Evolutionary conservation across 305 asterid species (phyloP).

Genomic region (Solanum hybrid): DNA sequence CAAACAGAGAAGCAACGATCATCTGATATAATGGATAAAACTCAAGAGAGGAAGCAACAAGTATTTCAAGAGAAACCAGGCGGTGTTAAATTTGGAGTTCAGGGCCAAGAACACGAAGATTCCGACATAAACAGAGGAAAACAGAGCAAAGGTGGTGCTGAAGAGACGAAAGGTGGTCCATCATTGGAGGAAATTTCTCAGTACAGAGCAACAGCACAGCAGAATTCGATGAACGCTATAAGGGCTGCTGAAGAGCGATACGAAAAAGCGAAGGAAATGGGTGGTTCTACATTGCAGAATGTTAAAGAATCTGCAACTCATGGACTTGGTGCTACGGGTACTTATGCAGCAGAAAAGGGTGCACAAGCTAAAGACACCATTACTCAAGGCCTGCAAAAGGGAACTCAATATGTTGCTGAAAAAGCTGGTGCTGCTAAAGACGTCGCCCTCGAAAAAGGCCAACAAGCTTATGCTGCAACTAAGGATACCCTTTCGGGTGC

Average conservation of each 20-base stretch:
- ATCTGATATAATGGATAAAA: background rate
- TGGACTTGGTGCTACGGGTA: background rate
- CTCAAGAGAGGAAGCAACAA: background rate
- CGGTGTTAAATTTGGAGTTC: slow-evolving; percentile 11
- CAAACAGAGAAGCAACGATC: background rate
- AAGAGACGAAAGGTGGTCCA: slow-evolving; percentile 7
- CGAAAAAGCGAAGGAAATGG: slow-evolving; percentile 23
- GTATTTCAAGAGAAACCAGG: slow-evolving; percentile 11
- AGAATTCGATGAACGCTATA: slow-evolving; percentile 46
- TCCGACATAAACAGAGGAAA: background rate
- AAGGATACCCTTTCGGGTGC: slow-evolving; percentile 7
- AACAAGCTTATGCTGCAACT: slow-evolving; percentile 6
- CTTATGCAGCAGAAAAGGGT: slow-evolving; percentile 3
- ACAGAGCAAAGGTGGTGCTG: background rate
- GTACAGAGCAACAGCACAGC: slow-evolving; percentile 50
- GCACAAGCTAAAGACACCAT: slow-evolving; percentile 9
- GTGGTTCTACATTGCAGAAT: background rate
- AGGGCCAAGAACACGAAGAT: background rate
- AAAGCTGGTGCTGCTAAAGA: slow-evolving; percentile 19
- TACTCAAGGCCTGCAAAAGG: background rate
- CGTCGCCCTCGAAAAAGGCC: slow-evolving; percentile 10
- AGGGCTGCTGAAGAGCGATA: slow-evolving; percentile 47
- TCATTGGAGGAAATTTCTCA: slow-evolving; percentile 51
- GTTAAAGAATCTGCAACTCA: slow-evolving; percentile 5
- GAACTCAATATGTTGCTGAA: slow-evolving; percentile 8